Evolutionary conservation across 2,329 filamentous ascomycete species (phyloP).

Genomic region (Cladorrhinum sp.): DNA sequence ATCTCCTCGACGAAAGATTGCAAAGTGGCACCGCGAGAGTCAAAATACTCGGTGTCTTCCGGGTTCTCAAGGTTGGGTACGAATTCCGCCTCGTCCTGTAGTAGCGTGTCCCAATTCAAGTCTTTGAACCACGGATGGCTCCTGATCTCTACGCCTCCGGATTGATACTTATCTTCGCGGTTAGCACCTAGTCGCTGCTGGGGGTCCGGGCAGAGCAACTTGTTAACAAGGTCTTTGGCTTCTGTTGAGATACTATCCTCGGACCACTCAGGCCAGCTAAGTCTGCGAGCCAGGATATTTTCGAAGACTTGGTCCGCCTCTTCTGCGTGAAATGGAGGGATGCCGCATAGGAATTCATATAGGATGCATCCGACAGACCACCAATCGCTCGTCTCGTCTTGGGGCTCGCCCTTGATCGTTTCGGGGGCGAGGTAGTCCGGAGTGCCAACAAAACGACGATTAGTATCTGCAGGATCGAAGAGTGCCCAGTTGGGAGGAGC

Average conservation of each 20-base stretch:
- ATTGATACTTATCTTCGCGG: conserved; percentile 73
- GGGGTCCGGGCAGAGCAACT: conserved; percentile 80
- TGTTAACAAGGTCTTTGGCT: conserved; percentile 92
- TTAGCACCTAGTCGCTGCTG: conserved; percentile 81
- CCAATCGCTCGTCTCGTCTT: conserved; percentile 99
- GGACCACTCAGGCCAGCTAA: conserved; percentile 85
- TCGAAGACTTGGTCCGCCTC: conserved; percentile 94
- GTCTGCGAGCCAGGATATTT: conserved; percentile 85
- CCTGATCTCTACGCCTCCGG: conserved; percentile 87
- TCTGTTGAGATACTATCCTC: conserved; percentile 80
- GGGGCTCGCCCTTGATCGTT: conserved; percentile 90
- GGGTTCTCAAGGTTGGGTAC: conserved; percentile 89
- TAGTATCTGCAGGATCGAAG: conserved; percentile 92
- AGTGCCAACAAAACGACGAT: conserved; percentile 90
- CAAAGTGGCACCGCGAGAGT: conserved; percentile 83
- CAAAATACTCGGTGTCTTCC: conserved; percentile 98
- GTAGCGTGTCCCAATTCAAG: conserved; percentile 82
- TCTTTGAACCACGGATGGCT: conserved; percentile 84
- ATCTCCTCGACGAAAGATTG: conserved; percentile 92
- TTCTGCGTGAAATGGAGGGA: conserved; percentile 86
- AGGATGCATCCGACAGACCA: conserved; percentile 99
- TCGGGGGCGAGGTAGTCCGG: conserved; percentile 96
- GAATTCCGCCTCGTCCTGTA: conserved; percentile 96
- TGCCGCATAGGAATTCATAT: conserved; percentile 92
- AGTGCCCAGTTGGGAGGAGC: conserved; percentile 87